Percentiles rank a stretch among this genome's conserved stretches.
These are phyloP conservation scores for Pseudoneurospora amorphoporcata DNA, from an alignment of 495 filamentous ascomycete genomes.

Conservation along the genomic window DNA sequence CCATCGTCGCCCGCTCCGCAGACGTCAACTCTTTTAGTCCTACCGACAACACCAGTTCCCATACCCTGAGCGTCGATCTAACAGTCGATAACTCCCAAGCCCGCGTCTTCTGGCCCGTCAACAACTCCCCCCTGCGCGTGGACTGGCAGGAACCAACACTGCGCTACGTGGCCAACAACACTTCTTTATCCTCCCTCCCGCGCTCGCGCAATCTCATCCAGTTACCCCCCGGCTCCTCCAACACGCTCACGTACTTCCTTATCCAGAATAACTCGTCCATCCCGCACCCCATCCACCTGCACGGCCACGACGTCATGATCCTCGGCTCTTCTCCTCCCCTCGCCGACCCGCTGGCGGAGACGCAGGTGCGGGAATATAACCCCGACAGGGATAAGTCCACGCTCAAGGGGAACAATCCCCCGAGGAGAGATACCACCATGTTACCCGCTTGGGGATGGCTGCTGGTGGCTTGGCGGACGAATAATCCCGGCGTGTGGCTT, in stretches of 20 bases:
- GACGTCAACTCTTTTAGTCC: conserved; percentile 9
- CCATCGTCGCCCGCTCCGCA: conserved; percentile 13
- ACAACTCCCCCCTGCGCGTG: conserved; percentile 23
- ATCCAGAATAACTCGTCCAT: conserved; percentile 36
- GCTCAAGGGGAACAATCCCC: conserved; percentile 34
- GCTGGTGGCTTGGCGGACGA: conserved; percentile 34
- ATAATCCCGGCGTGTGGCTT: conserved; percentile 33
- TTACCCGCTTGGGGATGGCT: conserved; percentile 38
- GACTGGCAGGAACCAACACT: conserved; percentile 26
- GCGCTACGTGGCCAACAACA: conserved; percentile 19
- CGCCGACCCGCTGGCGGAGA: conserved; percentile 4
- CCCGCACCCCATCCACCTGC: conserved; percentile 40
- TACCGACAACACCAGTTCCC: neutral
- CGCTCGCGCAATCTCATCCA: conserved; percentile 11
- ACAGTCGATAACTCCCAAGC: conserved; percentile 11
- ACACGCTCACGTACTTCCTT: conserved; percentile 30
- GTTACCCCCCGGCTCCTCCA: conserved; percentile 6
- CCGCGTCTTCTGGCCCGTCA: conserved; percentile 28
- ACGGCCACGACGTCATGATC: conserved; percentile 45
- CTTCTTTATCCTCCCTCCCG: conserved; percentile 13
- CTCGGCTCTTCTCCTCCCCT: conserved; percentile 30
- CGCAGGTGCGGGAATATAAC: conserved; percentile 20
- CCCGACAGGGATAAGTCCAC: conserved; percentile 11
- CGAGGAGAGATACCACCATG: conserved; percentile 51
- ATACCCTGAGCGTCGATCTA: conserved; percentile 17